Base-by-base conservation (phyloP, 495 filamentous ascomycete genomes). In the Aspergillus homomorphus region DNA sequence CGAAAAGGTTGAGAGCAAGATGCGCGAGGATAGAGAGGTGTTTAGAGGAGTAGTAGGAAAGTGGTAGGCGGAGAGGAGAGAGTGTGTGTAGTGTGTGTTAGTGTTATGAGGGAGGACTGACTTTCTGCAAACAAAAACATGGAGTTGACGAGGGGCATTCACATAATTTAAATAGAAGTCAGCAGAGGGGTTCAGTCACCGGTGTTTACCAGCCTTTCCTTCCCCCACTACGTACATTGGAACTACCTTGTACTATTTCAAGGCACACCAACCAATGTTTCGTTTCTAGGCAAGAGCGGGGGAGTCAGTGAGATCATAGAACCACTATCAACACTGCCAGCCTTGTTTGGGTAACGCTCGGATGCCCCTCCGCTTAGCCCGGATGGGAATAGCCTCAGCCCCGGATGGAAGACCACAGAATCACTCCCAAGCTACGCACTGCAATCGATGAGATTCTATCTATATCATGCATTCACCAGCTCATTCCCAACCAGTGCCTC, bases 241-340 rank as follows among this genome's bases (percentile, higher is more conserved):
- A 30, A 30, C 26, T 30, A 30, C 26, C 4, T 30, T 4, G 26
- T 38, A 38, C 33, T 38, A 12, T 38, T 38, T 38, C 33, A 38
- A 38, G 33, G 33, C 33, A 38, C 12, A 38, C 33, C 33, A 38
- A 38, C 33, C 33, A 38, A 38, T 38, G 33, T 38, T 38, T 38
- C n/a, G n/a, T 38, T 14, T 38, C 12, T 30, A n/a, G 24, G 22
- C 15, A 16, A 12, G 7, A 12, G 41, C 45, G n/a, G 38, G 28
- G 38, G 51, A 14, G 30, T 53, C 54, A 62, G 51, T 18, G 59
- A 59, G 55, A 57, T 53, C n/a, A 51, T 24, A 57, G 53, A n/a
- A n/a, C 20, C 23, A 51, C 21, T 50, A 42, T 45, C 58, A 28
- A 4, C 23, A 33, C 53, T 54, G 53, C 59, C 56, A 60, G 42